phyloP scores from a whole-genome alignment of 2,329 filamentous ascomycete species.

The Fragosphaeria purpurea region DNA sequence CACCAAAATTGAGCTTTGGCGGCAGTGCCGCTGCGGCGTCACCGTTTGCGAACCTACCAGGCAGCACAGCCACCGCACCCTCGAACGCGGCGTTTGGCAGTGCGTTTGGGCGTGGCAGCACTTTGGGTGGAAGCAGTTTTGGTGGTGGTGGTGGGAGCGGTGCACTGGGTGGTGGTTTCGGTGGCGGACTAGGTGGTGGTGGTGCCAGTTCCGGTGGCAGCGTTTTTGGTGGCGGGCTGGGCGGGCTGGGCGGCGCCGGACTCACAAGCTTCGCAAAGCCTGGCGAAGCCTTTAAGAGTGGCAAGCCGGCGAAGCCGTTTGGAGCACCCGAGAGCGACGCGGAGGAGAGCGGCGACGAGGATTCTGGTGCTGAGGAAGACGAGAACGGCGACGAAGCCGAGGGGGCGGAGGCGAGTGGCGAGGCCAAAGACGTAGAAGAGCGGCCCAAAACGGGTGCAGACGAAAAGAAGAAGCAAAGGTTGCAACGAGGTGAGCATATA shows the following conservation, averaged over 20 bases:
- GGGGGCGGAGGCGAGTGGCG: conserved; percentile 38
- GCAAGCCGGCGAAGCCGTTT: conserved; percentile 62
- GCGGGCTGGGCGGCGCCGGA: conserved; percentile 24
- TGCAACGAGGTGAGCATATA: conserved; percentile 57
- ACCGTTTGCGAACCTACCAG: conserved; percentile 31
- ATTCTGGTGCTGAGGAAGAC: conserved; percentile 28
- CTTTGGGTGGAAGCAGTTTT: conserved; percentile 35
- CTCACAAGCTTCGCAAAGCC: conserved; percentile 63
- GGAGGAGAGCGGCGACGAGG: conserved; percentile 36
- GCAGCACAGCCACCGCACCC: background rate
- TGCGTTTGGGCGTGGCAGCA: conserved; percentile 24
- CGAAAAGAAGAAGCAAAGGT: conserved; percentile 54
- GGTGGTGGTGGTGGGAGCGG: conserved; percentile 27
- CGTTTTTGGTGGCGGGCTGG: conserved; percentile 27
- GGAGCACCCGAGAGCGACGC: conserved; percentile 62
- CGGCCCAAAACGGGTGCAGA: conserved; percentile 30
- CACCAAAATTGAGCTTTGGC: conserved; percentile 42
- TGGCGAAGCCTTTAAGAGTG: conserved; percentile 40
- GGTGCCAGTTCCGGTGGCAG: conserved; percentile 25
- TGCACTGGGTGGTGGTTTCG: conserved; percentile 18
- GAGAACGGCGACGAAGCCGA: conserved; percentile 39
- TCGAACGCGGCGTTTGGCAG: conserved; percentile 6
- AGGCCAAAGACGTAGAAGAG: conserved; percentile 18
- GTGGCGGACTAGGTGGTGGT: background rate
- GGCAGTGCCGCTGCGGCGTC: conserved; percentile 28